Conservation (phyloP, 768 basidiomycete genomes). For the Calocybe cyanea region DNA sequence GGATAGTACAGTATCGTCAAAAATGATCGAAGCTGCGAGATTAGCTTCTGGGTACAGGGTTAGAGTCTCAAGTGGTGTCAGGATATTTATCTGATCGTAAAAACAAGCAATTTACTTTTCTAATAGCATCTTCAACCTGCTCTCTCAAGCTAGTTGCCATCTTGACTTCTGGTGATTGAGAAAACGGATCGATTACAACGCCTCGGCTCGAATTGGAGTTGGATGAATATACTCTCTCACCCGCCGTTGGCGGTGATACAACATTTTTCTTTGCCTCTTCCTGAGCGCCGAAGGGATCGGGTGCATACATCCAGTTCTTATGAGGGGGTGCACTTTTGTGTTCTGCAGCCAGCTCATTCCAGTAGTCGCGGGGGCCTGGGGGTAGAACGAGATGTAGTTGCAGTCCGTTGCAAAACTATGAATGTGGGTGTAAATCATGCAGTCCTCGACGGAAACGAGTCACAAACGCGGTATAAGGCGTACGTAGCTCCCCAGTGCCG, state of each 20-base stretch:
- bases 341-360: conserved; percentile 70
- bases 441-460: conserved; percentile 1
- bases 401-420: conserved; percentile 70
- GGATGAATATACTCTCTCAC: conserved; percentile 12
- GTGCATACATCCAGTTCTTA: conserved; percentile 81
- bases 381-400: conserved; percentile 77
- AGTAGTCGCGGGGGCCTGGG: conserved; percentile 82
- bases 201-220: conserved; percentile 16
- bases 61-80: conserved; percentile 37
- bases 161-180: conserved; percentile 66
- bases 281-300: conserved; percentile 79
- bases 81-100: conserved; percentile 1
- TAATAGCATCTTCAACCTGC: conserved; percentile 75
- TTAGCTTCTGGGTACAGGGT: conserved; percentile 46
- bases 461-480: conserved; percentile 80
- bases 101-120: conserved; percentile 46
- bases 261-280: conserved; percentile 61
- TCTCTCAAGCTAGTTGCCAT: conserved; percentile 79
- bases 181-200: conserved; percentile 32
- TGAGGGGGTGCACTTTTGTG: conserved; percentile 67
- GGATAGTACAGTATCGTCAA: conserved; percentile 39
- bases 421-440: conserved; percentile 24
- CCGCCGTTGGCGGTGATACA: conserved; percentile 37
- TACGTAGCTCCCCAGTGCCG: conserved; percentile 91
- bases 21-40: conserved; percentile 28